These are phyloP conservation scores for Penicillium sp. DNA, from an alignment of 2,329 filamentous ascomycete genomes.

Conservation along the genomic window DNA sequence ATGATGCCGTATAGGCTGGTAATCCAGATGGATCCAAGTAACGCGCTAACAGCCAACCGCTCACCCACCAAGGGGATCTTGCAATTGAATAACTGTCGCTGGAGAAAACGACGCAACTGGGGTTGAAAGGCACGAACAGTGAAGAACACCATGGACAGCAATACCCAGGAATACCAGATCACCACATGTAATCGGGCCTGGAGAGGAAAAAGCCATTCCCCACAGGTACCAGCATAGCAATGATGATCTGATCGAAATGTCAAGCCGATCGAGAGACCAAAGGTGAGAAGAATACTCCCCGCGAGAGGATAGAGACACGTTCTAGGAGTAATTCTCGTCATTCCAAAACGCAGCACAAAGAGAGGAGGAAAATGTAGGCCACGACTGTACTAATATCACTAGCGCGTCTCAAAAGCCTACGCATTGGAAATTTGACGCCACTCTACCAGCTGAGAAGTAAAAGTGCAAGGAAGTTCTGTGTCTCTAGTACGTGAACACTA, in stretches of 20 bases:
- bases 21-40: neutral
- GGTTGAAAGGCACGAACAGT: neutral
- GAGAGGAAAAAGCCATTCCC: conserved; percentile 7
- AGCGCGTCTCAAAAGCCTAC: neutral
- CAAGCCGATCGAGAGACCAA: conserved; percentile 4
- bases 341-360: neutral
- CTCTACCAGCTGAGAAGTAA: neutral
- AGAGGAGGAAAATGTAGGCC: neutral
- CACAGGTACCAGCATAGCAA: conserved; percentile 7
- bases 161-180: conserved; percentile 7
- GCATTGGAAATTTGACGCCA: neutral
- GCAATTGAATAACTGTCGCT: neutral
- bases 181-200: conserved; percentile 8
- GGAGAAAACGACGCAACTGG: neutral
- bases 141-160: neutral
- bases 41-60: neutral
- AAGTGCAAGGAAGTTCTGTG: neutral
- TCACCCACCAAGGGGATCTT: neutral
- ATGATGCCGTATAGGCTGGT: neutral
- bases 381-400: neutral
- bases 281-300: conserved; percentile 1
- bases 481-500: neutral
- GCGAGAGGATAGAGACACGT: neutral
- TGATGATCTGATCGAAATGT: conserved; percentile 9
- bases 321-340: neutral